Evolutionary conservation across 768 basidiomycete species (phyloP).

Genomic region (Rhizopogon vesiculosus): DNA sequence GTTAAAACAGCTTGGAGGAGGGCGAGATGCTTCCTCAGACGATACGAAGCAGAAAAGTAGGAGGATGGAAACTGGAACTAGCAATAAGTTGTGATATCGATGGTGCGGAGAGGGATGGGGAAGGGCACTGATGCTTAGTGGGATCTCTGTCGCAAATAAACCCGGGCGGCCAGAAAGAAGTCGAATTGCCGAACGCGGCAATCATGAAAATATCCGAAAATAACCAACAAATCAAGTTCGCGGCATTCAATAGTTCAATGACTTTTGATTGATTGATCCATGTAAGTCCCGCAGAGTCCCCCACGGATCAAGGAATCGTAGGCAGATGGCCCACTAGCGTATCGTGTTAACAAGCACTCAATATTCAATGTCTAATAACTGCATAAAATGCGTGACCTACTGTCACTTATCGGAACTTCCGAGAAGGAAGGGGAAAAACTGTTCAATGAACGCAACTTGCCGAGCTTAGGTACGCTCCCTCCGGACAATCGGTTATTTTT

Average conservation of each 20-base stretch:
- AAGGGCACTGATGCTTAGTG: slow-evolving; percentile 25
- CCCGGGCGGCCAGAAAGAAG: slow-evolving; percentile 32
- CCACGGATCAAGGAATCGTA: no score
- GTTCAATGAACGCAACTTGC: slow-evolving; percentile 1
- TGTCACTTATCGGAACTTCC: not conserved
- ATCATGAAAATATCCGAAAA: slow-evolving; percentile 32
- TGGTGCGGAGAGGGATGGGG: slow-evolving; percentile 24
- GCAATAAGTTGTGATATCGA: slow-evolving; percentile 20
- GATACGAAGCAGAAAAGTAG: not conserved
- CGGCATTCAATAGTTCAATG: not conserved
- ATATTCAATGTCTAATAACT: not conserved
- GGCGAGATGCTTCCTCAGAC: not conserved
- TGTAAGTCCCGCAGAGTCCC: not conserved
- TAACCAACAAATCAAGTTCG: slow-evolving; percentile 12
- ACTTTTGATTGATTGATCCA: not conserved
- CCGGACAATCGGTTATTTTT: slow-evolving; percentile 6
- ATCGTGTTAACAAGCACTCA: no score
- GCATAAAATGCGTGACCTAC: not conserved
- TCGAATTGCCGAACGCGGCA: slow-evolving; percentile 33
- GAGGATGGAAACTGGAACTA: slow-evolving; percentile 5
- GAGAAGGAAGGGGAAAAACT: not conserved
- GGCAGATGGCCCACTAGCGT: no score
- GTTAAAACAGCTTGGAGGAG: slow-evolving; percentile 4
- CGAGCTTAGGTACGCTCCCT: slow-evolving; percentile 2
- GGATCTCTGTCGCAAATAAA: slow-evolving; percentile 37